Evolutionary conservation across 1,139 yeast genomes (phyloP).

Genomic region (Pichia sp.): DNA sequence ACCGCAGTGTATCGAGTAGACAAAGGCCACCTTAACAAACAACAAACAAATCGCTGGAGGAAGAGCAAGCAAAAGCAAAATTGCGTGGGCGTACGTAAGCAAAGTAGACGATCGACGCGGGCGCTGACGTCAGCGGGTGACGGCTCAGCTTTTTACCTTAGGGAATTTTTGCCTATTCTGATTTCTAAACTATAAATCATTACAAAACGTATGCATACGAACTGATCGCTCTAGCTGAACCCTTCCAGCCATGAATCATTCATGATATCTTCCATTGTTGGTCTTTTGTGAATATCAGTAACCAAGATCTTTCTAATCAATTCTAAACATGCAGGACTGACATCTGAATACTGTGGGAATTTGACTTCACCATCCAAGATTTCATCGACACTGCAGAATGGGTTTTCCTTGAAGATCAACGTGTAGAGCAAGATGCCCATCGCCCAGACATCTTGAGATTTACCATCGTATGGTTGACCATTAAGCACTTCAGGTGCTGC

Average conservation of each 20-base stretch:
- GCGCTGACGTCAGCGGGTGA: too few relatives aligned
- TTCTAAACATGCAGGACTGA: constrained; percentile 56
- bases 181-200: too few relatives aligned
- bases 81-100: too few relatives aligned
- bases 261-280: constrained; percentile 67
- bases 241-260: constrained; percentile 63
- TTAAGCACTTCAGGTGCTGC: constrained; percentile 95
- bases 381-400: constrained; percentile 92
- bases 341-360: constrained; percentile 58
- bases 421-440: constrained; percentile 88
- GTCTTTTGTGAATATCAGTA: constrained; percentile 63
- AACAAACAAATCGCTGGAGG: too few relatives aligned
- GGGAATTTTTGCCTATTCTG: too few relatives aligned
- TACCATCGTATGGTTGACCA: constrained; percentile 88
- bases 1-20: too few relatives aligned
- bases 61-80: too few relatives aligned
- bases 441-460: constrained; percentile 97
- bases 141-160: too few relatives aligned
- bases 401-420: constrained; percentile 89
- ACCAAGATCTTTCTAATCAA: constrained; percentile 65
- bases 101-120: too few relatives aligned
- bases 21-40: too few relatives aligned
- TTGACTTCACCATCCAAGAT: constrained; percentile 89
- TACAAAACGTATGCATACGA: too few relatives aligned
- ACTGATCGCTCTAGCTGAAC: constrained; percentile 15